Evolutionary conservation across 331 rosid genomes (phyloP).

Genomic region (Rhamnella rubrinervis): DNA sequence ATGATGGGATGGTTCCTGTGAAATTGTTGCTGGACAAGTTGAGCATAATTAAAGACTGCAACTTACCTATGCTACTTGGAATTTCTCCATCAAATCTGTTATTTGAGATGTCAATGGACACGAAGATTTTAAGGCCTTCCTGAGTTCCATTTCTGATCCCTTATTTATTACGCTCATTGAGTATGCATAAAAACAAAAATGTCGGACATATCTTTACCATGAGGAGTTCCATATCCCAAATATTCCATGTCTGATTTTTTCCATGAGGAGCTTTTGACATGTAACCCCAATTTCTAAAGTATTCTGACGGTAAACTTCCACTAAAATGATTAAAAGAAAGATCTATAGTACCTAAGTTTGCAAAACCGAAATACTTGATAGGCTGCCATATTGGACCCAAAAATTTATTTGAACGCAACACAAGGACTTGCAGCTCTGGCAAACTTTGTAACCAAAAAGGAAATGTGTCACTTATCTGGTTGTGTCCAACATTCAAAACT

Average conservation of each 20-base stretch:
- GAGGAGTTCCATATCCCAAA: background rate
- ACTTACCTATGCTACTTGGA: background rate
- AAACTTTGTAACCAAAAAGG: background rate
- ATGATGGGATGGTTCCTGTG: constrained; percentile 4
- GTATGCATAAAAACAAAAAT: background rate
- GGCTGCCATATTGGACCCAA: background rate
- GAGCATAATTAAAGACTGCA: background rate
- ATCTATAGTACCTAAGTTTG: background rate
- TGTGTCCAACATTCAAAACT: background rate
- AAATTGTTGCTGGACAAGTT: constrained; percentile 22
- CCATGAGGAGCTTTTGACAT: background rate
- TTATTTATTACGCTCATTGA: background rate
- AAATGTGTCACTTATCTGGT: background rate
- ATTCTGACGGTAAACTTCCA: background rate
- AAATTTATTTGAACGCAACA: background rate
- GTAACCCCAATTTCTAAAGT: background rate
- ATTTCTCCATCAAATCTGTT: constrained; percentile 6
- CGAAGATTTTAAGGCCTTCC: background rate
- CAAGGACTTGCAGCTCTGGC: background rate
- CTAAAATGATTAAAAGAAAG: background rate
- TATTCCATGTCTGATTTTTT: background rate
- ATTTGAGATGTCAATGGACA: background rate
- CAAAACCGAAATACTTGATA: background rate
- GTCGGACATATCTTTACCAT: background rate
- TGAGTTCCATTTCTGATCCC: background rate